A percentile compares a stretch with the other conserved stretches of the same genome.
Evolutionary conservation across 1,139 yeast genomes (phyloP).

Genomic region (Geotrichum carabidarum): DNA sequence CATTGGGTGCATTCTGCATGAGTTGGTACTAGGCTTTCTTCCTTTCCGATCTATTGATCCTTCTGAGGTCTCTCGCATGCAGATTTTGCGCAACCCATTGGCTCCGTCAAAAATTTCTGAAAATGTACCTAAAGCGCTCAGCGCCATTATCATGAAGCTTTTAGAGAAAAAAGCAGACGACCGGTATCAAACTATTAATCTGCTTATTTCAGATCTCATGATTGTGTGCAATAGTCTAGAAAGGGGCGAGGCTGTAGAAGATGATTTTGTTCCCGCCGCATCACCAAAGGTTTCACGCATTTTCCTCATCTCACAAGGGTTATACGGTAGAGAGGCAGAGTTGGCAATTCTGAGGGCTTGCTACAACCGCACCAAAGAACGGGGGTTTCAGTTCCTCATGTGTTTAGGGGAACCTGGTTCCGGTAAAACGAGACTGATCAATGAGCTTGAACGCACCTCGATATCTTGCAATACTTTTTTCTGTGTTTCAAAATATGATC

Average conservation of each 20-base stretch:
- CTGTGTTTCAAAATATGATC: constrained; percentile 44
- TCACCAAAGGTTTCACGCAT: constrained; percentile 25
- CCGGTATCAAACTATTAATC: constrained; percentile 42
- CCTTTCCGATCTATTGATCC: constrained; percentile 47
- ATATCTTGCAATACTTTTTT: constrained; percentile 41
- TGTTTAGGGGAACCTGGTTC: constrained; percentile 47
- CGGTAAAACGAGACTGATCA: constrained; percentile 48
- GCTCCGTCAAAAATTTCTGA: constrained; percentile 41
- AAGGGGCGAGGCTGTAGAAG: constrained; percentile 21
- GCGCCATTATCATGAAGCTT: constrained; percentile 44
- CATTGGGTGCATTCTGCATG: constrained; percentile 49
- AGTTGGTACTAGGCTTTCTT: constrained; percentile 44
- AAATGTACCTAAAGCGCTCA: constrained; percentile 42
- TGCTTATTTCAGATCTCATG: constrained; percentile 42
- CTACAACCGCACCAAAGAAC: constrained; percentile 30
- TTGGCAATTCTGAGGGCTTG: constrained; percentile 32
- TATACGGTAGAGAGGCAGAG: constrained; percentile 42
- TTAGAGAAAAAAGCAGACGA: constrained; percentile 44
- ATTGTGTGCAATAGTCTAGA: constrained; percentile 26
- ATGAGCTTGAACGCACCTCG: constrained; percentile 42
- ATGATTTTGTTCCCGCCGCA: constrained; percentile 27
- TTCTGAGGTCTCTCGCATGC: constrained; percentile 43
- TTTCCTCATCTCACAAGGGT: constrained; percentile 35
- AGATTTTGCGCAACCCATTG: constrained; percentile 43
- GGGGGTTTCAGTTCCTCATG: constrained; percentile 37